These are phyloP conservation scores for Pyrus hybrid DNA, from an alignment of 331 rosid species.

Conservation along the genomic window DNA sequence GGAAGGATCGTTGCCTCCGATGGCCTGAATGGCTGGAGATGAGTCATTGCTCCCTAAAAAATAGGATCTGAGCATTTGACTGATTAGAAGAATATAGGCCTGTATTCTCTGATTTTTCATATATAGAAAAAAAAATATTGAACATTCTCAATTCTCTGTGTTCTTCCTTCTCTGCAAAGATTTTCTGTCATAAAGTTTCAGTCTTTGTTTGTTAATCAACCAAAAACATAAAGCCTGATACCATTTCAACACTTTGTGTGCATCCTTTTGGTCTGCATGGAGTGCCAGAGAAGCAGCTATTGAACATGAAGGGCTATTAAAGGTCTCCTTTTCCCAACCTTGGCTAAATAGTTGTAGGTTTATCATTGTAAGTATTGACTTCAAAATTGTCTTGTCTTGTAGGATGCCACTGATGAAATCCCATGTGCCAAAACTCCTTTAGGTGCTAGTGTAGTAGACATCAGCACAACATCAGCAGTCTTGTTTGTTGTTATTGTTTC, in stretches of 20 bases:
- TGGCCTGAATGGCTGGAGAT: neutral
- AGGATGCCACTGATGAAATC: conserved; percentile 70
- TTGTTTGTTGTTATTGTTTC: conserved; percentile 82
- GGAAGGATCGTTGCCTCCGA: too few relatives aligned
- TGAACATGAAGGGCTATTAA: conserved; percentile 68
- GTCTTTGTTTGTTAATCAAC: too few relatives aligned
- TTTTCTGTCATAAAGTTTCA: too few relatives aligned
- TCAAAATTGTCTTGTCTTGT: conserved; percentile 10
- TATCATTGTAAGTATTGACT: neutral
- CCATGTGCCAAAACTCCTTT: too few relatives aligned
- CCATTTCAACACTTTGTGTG: conserved; percentile 31
- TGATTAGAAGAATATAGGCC: too few relatives aligned
- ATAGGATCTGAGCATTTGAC: too few relatives aligned
- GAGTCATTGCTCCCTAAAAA: neutral
- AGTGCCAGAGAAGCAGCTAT: conserved; percentile 61
- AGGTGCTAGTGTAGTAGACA: conserved; percentile 54
- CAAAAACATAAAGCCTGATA: too few relatives aligned
- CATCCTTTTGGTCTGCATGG: conserved; percentile 99
- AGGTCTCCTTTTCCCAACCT: conserved; percentile 38
- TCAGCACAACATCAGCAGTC: conserved; percentile 70
- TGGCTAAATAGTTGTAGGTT: neutral
- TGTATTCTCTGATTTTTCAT: too few relatives aligned
- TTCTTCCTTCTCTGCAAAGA: too few relatives aligned
- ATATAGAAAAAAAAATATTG: too few relatives aligned
- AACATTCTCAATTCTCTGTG: too few relatives aligned